phyloP scores from a whole-genome alignment of 2,329 filamentous ascomycete genomes.

The Nemania bipapillata region DNA sequence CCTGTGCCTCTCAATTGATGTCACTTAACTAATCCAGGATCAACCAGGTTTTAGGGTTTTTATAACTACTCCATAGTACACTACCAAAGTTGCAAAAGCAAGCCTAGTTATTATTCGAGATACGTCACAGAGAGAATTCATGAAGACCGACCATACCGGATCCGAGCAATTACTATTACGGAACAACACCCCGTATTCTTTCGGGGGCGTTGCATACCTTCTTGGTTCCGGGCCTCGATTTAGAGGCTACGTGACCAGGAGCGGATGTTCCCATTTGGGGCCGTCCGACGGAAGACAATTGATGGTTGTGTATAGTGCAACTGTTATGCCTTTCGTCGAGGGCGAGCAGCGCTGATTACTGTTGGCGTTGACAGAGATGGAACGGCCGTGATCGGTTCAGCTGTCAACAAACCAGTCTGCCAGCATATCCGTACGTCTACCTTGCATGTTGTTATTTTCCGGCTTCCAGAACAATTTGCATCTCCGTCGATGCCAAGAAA shows the following conservation, averaged over 20 bases:
- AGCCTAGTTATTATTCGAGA: background rate
- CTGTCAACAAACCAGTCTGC: background rate
- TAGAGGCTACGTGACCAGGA: slow-evolving; percentile 8
- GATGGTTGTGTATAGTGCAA: background rate
- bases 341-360: slow-evolving; percentile 9
- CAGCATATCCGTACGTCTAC: background rate
- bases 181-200: slow-evolving; percentile 19
- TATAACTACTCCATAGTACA: slow-evolving; percentile 4
- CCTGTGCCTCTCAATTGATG: slow-evolving; percentile 8
- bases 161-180: slow-evolving; percentile 24
- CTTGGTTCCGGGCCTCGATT: slow-evolving; percentile 28
- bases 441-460: background rate
- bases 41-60: background rate
- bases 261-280: slow-evolving; percentile 9
- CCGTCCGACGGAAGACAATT: background rate
- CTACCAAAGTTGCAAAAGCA: no score
- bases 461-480: background rate
- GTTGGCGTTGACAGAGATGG: slow-evolving; percentile 1
- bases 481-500: slow-evolving; percentile 18
- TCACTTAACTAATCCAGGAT: background rate
- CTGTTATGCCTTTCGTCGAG: background rate
- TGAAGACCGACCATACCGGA: slow-evolving; percentile 23
- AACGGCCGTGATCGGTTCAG: background rate
- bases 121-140: slow-evolving; percentile 1
- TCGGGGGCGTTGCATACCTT: slow-evolving; percentile 16